phyloP scores from a whole-genome alignment of 805 yeast genomes.

The Starmerella vaccinii region DNA sequence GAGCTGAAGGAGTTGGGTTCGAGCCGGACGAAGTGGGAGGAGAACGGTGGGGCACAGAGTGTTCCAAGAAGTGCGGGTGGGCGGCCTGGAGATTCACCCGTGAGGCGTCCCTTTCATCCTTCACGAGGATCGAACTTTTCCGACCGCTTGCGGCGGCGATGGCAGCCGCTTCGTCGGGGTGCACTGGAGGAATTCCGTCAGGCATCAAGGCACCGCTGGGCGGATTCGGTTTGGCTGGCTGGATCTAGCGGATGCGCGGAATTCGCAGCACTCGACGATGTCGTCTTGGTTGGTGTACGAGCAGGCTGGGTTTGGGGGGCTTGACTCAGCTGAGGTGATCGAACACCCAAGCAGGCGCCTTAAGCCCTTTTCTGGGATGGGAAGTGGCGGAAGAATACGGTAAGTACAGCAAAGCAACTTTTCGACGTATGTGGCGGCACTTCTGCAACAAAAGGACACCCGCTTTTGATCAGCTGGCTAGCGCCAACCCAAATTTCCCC shows the following conservation, averaged over 20 bases:
- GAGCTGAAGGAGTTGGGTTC: neutral
- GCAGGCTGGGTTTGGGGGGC: conserved; percentile 3
- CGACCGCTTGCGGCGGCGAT: conserved; percentile 8
- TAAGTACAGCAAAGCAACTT: neutral
- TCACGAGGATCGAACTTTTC: conserved; percentile 24
- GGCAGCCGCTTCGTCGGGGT: neutral
- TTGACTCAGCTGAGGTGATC: conserved; percentile 5
- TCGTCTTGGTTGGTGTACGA: neutral
- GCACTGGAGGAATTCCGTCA: neutral
- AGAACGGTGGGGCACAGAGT: conserved; percentile 16
- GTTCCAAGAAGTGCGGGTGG: conserved; percentile 26
- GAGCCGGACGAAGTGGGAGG: conserved; percentile 4
- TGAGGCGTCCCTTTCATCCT: conserved; percentile 17
- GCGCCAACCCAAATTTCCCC: neutral
- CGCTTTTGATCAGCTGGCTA: neutral
- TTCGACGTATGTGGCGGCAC: neutral
- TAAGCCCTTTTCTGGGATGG: neutral
- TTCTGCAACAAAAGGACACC: neutral
- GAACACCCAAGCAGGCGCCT: neutral
- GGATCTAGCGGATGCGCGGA: neutral
- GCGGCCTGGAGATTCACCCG: conserved; percentile 14
- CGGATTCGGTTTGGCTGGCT: neutral
- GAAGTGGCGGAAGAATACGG: neutral
- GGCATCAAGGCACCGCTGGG: conserved; percentile 1
- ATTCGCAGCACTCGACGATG: neutral